Base-by-base conservation (phyloP, 352 stramenopile genomes). In the Phytophthora sp. region DNA sequence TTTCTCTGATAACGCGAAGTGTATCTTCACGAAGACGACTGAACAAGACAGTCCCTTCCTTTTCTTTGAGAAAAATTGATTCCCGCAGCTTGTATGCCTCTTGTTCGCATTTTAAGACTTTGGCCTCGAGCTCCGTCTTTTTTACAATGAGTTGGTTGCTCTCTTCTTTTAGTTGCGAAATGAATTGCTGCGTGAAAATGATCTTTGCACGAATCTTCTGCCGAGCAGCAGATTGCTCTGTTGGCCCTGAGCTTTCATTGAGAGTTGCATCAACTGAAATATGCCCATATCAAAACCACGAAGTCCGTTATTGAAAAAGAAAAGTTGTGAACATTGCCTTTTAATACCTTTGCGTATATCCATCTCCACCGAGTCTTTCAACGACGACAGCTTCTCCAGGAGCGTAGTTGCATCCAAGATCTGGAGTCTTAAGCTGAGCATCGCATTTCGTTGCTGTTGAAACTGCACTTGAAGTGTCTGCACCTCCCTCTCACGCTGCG, bases 161-260 rank as follows among this genome's bases (percentile, higher is more conserved):
- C 54, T 89, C 70, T n/a, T 63, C 21, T 18, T 71, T 35, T 30
- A 84, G 55, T 35, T 88, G 62, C n/a, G 21, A 28, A 27, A 70
- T 68, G n/a, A 79, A 72, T n/a, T 84, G 57, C 17, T 75, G 21
- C 10, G 85, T 75, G 39, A 78, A 72, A 56, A 54, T 56, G 49
- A 72, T 70, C 46, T 89, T 88, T 10, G 62, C 68, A 52, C 62
- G 61, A 15, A 87, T 52, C 37, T 87, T 84, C 28, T 81, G 70
- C 13, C 76, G 57, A 26, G 73, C 61, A 15, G 62, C 21, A n/a
- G 53, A 51, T 21, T 69, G 54, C 26, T 56, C 35, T 26, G 70
- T 68, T 10, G 72, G 44, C 6, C 69, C 39, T 31, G 39, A 37
- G 5, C 66, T 57, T 34, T 73, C 53, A 20, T 59, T 21, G 5